phyloP scores from a whole-genome alignment of 2,329 filamentous ascomycete species.

The Furcasterigmium furcatum region DNA sequence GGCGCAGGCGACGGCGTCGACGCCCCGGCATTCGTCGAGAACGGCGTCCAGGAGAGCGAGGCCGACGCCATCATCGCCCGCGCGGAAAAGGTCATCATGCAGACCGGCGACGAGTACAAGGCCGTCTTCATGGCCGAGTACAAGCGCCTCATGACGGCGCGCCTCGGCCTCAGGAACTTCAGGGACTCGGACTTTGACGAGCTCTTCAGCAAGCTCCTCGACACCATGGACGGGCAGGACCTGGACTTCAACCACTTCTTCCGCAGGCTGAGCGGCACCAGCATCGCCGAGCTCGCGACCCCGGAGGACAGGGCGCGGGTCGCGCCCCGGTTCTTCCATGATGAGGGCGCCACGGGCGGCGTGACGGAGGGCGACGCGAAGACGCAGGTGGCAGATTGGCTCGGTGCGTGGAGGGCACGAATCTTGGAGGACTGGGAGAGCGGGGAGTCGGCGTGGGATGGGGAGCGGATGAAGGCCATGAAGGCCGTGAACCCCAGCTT shows the following conservation, averaged over 20 bases:
- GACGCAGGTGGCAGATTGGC: constrained; percentile 71
- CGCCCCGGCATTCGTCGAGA: constrained; percentile 63
- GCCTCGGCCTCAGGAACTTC: constrained; percentile 70
- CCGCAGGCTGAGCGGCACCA: constrained; percentile 68
- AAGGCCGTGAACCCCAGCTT: constrained; percentile 90
- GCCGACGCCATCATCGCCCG: constrained; percentile 69
- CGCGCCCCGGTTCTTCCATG: constrained; percentile 76
- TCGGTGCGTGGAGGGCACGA: constrained; percentile 72
- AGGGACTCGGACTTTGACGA: constrained; percentile 74
- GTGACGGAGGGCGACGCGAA: constrained; percentile 62
- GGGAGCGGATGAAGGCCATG: constrained; percentile 69
- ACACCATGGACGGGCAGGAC: constrained; percentile 76
- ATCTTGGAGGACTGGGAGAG: constrained; percentile 72
- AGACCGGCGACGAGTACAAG: constrained; percentile 83
- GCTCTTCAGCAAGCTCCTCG: constrained; percentile 78
- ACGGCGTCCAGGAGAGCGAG: constrained; percentile 69
- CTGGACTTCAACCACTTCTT: constrained; percentile 96
- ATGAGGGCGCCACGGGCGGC: constrained; percentile 60
- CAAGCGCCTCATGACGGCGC: constrained; percentile 74
- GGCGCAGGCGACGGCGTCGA: constrained; percentile 75
- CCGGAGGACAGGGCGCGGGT: constrained; percentile 60
- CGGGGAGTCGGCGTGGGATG: constrained; percentile 46
- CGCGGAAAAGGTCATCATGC: constrained; percentile 80
- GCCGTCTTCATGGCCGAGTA: constrained; percentile 86
- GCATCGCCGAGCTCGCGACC: constrained; percentile 59